Evolutionary conservation across 176 grass and related monocot genomes (phyloP).

Genomic region (Lolium perenne): DNA sequence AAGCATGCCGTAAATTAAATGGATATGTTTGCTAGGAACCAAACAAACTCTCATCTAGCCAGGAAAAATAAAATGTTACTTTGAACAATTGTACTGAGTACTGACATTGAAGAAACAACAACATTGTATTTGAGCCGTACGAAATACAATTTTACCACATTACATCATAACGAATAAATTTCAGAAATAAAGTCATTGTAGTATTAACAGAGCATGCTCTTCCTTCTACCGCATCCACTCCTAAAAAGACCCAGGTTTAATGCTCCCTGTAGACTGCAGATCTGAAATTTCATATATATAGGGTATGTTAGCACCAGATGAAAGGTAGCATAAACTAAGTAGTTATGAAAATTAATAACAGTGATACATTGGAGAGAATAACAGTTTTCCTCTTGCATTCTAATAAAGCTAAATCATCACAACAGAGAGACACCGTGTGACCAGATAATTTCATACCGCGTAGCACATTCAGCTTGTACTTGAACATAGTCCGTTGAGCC

Average conservation of each 20-base stretch:
- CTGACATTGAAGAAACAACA: neutral
- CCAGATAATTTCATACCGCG: neutral
- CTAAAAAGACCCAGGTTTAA: neutral
- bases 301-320: neutral
- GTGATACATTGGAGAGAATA: neutral
- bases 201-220: neutral
- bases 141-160: neutral
- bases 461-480: neutral
- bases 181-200: neutral
- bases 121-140: neutral
- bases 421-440: neutral
- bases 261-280: neutral
- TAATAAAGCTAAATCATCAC: neutral
- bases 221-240: neutral
- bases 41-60: no score
- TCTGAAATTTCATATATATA: neutral
- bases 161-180: neutral
- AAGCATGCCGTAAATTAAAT: no score
- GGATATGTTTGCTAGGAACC: no score
- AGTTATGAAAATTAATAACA: neutral
- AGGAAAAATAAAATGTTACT: no score
- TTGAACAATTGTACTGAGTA: no score
- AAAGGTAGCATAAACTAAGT: neutral
- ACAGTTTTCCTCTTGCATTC: neutral
- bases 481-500: conserved; percentile 1